Evolutionary conservation across 2,329 filamentous ascomycete species (phyloP).

Genomic region (Oidium heveae): DNA sequence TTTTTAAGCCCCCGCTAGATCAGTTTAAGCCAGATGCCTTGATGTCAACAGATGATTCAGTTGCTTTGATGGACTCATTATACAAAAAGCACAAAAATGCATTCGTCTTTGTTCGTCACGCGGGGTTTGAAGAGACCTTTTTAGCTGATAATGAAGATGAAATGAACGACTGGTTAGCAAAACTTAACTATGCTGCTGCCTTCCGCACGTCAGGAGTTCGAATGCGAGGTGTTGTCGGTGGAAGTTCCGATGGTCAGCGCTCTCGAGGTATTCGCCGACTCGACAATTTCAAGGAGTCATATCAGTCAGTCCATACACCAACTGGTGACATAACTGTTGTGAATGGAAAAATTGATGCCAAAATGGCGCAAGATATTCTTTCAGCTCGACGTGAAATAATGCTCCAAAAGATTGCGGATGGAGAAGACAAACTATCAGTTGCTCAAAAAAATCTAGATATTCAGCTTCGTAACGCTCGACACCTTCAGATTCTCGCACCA

Average conservation of each 20-base stretch:
- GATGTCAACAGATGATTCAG: conserved; percentile 81
- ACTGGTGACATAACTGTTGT: conserved; percentile 50
- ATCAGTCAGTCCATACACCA: conserved; percentile 38
- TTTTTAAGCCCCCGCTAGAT: conserved; percentile 72
- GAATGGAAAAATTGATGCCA: conserved; percentile 48
- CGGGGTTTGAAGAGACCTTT: conserved; percentile 70
- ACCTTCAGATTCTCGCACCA: conserved; percentile 68
- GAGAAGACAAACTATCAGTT: conserved; percentile 49
- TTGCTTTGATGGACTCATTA: conserved; percentile 59
- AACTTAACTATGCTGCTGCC: conserved; percentile 86
- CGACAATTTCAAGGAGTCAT: conserved; percentile 23
- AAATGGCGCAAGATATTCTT: conserved; percentile 70
- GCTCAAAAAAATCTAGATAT: conserved; percentile 57
- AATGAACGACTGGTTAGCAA: conserved; percentile 89
- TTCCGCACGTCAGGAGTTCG: conserved; percentile 80
- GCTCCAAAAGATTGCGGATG: conserved; percentile 57
- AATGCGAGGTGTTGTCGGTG: conserved; percentile 67
- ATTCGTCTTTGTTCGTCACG: conserved; percentile 71
- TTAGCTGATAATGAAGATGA: conserved; percentile 76
- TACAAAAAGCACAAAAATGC: conserved; percentile 95
- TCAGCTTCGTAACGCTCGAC: conserved; percentile 68
- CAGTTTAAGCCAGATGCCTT: conserved; percentile 85
- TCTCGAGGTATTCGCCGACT: conserved; percentile 47
- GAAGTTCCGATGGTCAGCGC: conserved; percentile 61
- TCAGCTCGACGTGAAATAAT: conserved; percentile 63